Evolutionary conservation across 805 yeast genomes (phyloP).

Genomic region (Schizosaccharomyces lindneri): DNA sequence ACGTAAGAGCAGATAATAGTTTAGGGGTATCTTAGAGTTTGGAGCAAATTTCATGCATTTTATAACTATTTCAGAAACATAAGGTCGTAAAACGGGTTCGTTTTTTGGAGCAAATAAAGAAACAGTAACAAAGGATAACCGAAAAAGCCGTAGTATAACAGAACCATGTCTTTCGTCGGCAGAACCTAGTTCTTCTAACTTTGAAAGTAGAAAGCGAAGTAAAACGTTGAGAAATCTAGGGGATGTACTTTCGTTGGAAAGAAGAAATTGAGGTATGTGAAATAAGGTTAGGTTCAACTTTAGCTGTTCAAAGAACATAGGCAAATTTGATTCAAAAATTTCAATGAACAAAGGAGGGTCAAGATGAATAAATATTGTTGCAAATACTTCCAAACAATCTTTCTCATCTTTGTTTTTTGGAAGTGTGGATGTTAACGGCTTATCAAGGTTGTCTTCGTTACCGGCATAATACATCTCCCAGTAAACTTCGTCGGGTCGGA

Average conservation of each 20-base stretch:
- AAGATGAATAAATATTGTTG: conserved; percentile 74
- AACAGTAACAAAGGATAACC: conserved; percentile 85
- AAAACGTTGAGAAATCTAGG: conserved; percentile 73
- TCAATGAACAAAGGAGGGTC: conserved; percentile 93
- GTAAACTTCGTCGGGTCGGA: conserved; percentile 16
- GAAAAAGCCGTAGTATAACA: conserved; percentile 64
- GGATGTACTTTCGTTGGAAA: conserved; percentile 84
- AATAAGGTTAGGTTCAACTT: conserved; percentile 61
- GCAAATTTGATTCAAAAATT: conserved; percentile 58
- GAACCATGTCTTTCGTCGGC: conserved; percentile 54
- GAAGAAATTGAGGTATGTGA: conserved; percentile 78
- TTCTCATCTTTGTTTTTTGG: conserved; percentile 44
- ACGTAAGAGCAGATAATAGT: conserved; percentile 67
- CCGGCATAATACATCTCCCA: neutral
- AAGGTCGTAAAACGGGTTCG: conserved; percentile 72
- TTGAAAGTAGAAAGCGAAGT: conserved; percentile 47
- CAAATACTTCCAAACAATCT: conserved; percentile 85
- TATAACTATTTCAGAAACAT: conserved; percentile 57
- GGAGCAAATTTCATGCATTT: conserved; percentile 59
- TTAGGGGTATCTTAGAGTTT: conserved; percentile 69
- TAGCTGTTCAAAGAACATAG: conserved; percentile 52
- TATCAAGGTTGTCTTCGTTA: conserved; percentile 14
- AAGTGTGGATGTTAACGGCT: conserved; percentile 4
- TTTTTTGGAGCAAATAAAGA: conserved; percentile 65
- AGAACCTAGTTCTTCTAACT: conserved; percentile 56